A percentile compares a stretch with the other conserved stretches of the same genome.
Conservation (phyloP, 495 filamentous ascomycete species). For the Penicillium antarcticum region DNA sequence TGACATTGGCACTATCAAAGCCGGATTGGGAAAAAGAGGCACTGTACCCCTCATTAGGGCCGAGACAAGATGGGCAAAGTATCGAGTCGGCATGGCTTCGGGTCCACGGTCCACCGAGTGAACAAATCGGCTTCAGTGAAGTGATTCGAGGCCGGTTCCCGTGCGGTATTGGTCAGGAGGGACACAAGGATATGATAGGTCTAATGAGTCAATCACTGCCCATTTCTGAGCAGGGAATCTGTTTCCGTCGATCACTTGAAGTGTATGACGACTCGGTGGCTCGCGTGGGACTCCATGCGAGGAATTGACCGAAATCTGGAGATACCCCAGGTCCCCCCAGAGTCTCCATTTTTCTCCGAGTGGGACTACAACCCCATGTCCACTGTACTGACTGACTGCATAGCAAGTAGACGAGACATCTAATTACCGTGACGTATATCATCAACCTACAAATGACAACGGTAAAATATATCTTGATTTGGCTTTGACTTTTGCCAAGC, state of each 20-base stretch:
- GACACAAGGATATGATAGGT: too few relatives aligned
- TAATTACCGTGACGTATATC: neutral
- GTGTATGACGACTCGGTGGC: too few relatives aligned
- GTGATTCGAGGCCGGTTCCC: neutral
- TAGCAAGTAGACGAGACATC: neutral
- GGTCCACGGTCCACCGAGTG: slow-evolving; percentile 13
- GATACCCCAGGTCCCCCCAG: slow-evolving; percentile 11
- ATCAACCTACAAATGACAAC: too few relatives aligned
- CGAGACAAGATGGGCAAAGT: neutral
- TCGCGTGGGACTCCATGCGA: neutral
- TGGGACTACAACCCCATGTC: neutral
- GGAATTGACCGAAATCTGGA: slow-evolving; percentile 1
- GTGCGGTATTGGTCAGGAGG: neutral
- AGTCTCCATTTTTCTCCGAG: slow-evolving; percentile 5
- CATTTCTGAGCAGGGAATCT: too few relatives aligned
- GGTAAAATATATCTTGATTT: too few relatives aligned
- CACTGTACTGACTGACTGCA: neutral
- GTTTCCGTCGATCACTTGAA: too few relatives aligned
- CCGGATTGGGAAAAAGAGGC: slow-evolving; percentile 16
- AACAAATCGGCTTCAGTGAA: neutral
- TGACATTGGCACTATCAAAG: slow-evolving; percentile 13
- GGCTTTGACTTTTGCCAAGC: neutral
- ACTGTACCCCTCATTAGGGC: neutral
- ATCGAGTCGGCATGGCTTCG: slow-evolving; percentile 1
- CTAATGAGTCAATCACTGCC: neutral